phyloP scores from a whole-genome alignment of 179 eudicot species.

The Silene coronaria region DNA sequence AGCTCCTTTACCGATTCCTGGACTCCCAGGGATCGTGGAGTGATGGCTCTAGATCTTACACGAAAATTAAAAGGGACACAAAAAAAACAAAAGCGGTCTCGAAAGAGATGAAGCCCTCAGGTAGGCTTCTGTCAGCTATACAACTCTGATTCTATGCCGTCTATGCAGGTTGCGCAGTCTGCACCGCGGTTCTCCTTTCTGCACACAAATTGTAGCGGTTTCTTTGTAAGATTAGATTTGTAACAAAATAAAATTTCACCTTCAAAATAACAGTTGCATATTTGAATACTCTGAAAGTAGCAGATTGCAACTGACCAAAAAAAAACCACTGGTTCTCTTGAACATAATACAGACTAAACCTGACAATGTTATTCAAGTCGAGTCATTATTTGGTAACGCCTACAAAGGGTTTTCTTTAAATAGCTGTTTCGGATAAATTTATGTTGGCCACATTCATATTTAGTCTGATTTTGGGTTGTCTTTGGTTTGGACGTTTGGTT shows the following conservation, averaged over 20 bases:
- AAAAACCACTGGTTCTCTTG: too few relatives aligned
- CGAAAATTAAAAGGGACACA: not conserved
- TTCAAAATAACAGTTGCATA: not conserved
- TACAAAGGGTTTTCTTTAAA: too few relatives aligned
- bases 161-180: slow-evolving; percentile 43
- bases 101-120: slow-evolving; percentile 29
- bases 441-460: too few relatives aligned
- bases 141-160: slow-evolving; percentile 45
- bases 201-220: slow-evolving; percentile 11
- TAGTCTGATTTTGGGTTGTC: too few relatives aligned
- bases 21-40: slow-evolving; percentile 25
- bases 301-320: too few relatives aligned
- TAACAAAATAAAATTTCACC: not conserved
- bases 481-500: too few relatives aligned
- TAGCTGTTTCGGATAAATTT: too few relatives aligned
- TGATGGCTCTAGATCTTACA: slow-evolving; percentile 23
- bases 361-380: too few relatives aligned
- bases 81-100: slow-evolving; percentile 6
- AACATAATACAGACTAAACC: too few relatives aligned
- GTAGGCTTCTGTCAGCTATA: slow-evolving; percentile 67
- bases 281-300: too few relatives aligned
- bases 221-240: not conserved
- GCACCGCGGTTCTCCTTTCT: slow-evolving; percentile 70
- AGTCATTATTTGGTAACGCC: too few relatives aligned
- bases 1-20: slow-evolving; percentile 31